phyloP scores from a whole-genome alignment of 495 filamentous ascomycete species.

The Penicillium cinerascens region DNA sequence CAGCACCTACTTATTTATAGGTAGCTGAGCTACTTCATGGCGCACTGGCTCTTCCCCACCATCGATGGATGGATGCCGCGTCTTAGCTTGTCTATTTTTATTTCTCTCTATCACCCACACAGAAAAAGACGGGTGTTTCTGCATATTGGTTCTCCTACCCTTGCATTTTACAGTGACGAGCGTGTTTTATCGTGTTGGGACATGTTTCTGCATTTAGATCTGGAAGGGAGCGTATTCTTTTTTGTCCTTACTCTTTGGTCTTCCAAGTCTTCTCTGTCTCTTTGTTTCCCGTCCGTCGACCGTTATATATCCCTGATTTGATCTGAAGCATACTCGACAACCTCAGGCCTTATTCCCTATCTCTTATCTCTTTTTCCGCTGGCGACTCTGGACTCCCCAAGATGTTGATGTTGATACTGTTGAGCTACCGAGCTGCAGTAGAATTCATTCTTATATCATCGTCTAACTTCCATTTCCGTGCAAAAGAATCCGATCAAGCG shows the following conservation, averaged over 20 bases:
- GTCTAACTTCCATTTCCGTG: slow-evolving; percentile 10
- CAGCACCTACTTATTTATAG: neutral
- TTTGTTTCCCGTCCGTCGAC: slow-evolving; percentile 7
- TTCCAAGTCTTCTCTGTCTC: slow-evolving; percentile 8
- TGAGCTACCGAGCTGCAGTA: slow-evolving; percentile 9
- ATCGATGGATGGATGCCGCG: neutral
- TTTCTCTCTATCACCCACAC: neutral
- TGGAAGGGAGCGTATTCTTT: slow-evolving; percentile 37
- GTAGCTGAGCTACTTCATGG: neutral
- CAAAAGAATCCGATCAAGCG: neutral
- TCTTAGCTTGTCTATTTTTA: neutral
- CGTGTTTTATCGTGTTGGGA: slow-evolving; percentile 29
- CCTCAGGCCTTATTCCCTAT: slow-evolving; percentile 6
- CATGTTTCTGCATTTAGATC: slow-evolving; percentile 43
- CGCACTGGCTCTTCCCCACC: neutral
- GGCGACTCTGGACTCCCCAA: slow-evolving; percentile 4
- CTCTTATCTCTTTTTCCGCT: slow-evolving; percentile 13
- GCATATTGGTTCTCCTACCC: slow-evolving; percentile 23
- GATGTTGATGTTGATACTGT: slow-evolving; percentile 10
- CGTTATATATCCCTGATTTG: slow-evolving; percentile 35
- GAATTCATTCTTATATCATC: slow-evolving; percentile 1
- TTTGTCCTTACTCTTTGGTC: slow-evolving; percentile 14
- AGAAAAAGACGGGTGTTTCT: slow-evolving; percentile 15
- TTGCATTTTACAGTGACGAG: slow-evolving; percentile 44
- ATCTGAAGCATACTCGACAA: slow-evolving; percentile 27